Evolutionary conservation across 257 asterid genomes (phyloP).

Genomic region (Apocynum venetum): DNA sequence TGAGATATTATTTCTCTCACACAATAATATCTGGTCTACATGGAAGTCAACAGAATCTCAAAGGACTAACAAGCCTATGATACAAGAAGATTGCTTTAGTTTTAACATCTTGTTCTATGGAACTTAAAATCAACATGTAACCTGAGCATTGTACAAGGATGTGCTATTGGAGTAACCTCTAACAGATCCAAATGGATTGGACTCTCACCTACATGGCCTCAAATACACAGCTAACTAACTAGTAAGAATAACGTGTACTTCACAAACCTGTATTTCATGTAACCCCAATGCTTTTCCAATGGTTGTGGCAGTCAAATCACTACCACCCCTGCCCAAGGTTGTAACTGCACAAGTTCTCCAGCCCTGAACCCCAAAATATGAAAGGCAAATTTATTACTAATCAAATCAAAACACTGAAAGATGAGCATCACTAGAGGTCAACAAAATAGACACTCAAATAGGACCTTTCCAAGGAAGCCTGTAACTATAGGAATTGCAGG

Average conservation of each 20-base stretch:
- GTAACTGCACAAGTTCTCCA: slow-evolving; percentile 81
- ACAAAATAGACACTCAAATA: slow-evolving; percentile 7
- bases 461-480: slow-evolving; percentile 92
- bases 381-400: background rate
- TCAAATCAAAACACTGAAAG: background rate
- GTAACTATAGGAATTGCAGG: slow-evolving; percentile 84
- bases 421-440: background rate
- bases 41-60: background rate
- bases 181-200: too few relatives aligned
- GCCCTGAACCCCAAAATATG: slow-evolving; percentile 42
- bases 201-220: background rate
- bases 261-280: slow-evolving; percentile 74
- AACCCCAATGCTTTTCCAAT: slow-evolving; percentile 84
- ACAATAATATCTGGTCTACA: background rate
- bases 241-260: background rate
- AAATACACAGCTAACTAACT: background rate
- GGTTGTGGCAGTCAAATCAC: slow-evolving; percentile 94
- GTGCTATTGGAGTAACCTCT: too few relatives aligned
- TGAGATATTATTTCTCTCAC: background rate
- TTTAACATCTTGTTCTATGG: background rate
- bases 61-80: background rate
- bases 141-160: too few relatives aligned
- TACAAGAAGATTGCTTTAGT: too few relatives aligned
- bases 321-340: slow-evolving; percentile 90
- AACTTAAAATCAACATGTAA: background rate